These are phyloP conservation scores for Lasiodiplodia sp. DNA, from an alignment of 2,329 filamentous ascomycete genomes.

Conservation along the genomic window DNA sequence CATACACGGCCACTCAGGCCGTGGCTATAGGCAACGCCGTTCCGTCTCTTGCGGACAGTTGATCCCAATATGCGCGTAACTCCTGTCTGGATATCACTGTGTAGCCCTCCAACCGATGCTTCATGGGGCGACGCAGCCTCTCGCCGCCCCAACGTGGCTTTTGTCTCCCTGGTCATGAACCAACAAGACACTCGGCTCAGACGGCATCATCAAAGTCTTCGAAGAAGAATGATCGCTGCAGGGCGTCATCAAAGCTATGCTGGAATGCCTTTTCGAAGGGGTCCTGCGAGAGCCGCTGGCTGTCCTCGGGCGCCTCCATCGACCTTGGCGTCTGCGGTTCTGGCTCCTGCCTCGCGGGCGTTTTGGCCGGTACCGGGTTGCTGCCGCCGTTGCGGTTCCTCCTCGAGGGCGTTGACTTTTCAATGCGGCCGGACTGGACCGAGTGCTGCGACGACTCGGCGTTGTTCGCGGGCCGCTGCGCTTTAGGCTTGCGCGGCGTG, in stretches of 20 bases:
- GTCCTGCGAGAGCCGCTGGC: constrained; percentile 5
- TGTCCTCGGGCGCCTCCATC: constrained; percentile 10
- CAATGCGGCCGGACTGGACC: constrained; percentile 20
- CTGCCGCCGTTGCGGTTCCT: constrained; percentile 1
- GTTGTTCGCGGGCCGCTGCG: constrained; percentile 17
- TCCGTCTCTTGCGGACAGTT: background rate
- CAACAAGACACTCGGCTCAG: background rate
- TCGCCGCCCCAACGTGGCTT: background rate
- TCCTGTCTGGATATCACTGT: constrained; percentile 9
- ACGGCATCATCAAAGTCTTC: constrained; percentile 9
- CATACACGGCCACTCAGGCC: background rate
- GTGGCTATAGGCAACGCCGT: background rate
- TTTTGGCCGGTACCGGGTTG: background rate
- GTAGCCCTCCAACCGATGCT: background rate
- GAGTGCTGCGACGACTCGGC: constrained; percentile 11
- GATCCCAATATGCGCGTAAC: background rate
- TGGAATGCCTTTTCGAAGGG: constrained; percentile 7
- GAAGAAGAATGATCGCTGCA: constrained; percentile 14
- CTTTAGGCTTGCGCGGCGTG: constrained; percentile 35
- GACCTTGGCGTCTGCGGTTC: constrained; percentile 16
- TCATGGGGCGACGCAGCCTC: background rate
- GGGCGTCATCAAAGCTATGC: constrained; percentile 10
- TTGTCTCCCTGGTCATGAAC: background rate
- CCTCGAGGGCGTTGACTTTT: constrained; percentile 23
- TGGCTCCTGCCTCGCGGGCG: background rate